Evolutionary conservation across 305 asterid species (phyloP), one percentile per base, ranked within the genome.

Genomic region (Ilex paraguariensis): DNA sequence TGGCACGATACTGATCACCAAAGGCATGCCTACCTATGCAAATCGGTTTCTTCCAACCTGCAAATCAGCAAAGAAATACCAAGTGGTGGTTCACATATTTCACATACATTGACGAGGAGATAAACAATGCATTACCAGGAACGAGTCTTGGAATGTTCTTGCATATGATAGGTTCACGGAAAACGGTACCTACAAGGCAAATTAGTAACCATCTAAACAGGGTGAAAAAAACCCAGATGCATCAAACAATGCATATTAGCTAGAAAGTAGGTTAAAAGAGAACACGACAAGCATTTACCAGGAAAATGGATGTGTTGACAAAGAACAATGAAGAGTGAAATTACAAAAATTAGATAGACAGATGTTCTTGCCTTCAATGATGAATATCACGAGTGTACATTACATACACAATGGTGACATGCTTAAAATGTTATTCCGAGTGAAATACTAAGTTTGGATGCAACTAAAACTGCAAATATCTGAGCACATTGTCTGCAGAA

Each of bases 11-110:
- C 62, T 90, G 97, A 71, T 90, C 97, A 28, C 97, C 96, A 79
- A 87, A 87, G 50, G 93, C 96, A 76, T 87, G 97, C 65, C 97
- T 87, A 48, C 97, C 96, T 60, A 90, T 90, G 61, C 97, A 90
- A 65, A 90, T 90, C 72, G 95, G 96, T 77, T 87, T 83, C 67
- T 78, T 87, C 97, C 97, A 90, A 65, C 96, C 95, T 90, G 79
- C 66, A 76, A 57, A 66, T 72, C 32, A 62, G 40, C 63, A 44
- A 39, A 46, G 53, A 55, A 73, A n/a, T 51, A 33, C 39, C 60
- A 28, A 57, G 61, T 58, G 46, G 51, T 51, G 65, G 56, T 60
- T 70, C 67, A 32, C 40, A 58, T 55, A 33, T 60, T 14, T 36
- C 42, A 36, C 42, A 66, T 69, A 45, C 66, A 64, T 40, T 56